phyloP scores from a whole-genome alignment of 192 early-diverging fungal genomes.

The Backusella tarrabulga region DNA sequence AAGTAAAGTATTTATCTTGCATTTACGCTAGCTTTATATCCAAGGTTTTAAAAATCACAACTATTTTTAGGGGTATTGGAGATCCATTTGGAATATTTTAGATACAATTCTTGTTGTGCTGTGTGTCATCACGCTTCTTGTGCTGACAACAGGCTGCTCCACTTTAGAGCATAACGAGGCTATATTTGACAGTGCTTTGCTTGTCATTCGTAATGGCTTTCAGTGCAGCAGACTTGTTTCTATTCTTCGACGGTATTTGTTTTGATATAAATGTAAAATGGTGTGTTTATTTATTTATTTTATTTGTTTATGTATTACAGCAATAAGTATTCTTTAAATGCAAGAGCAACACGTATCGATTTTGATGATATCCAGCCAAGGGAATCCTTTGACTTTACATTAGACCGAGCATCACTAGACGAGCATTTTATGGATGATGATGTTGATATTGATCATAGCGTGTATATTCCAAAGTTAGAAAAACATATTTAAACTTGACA shows the following conservation, averaged over 20 bases:
- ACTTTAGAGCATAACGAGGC: conserved; percentile 61
- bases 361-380: conserved; percentile 20
- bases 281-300: background rate
- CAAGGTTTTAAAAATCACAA: no score
- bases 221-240: conserved; percentile 64
- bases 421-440: conserved; percentile 11
- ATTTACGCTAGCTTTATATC: background rate
- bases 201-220: conserved; percentile 69
- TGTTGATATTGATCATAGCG: conserved; percentile 8
- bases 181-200: conserved; percentile 63
- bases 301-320: background rate
- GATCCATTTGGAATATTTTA: conserved; percentile 69
- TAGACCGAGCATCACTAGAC: background rate
- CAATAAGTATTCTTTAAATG: conserved; percentile 27
- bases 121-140: conserved; percentile 64
- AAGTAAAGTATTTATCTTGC: conserved; percentile 29
- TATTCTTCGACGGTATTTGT: conserved; percentile 61
- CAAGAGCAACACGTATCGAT: conserved; percentile 27
- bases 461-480: background rate
- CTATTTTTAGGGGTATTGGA: conserved; percentile 48
- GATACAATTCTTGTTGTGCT: conserved; percentile 68
- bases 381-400: conserved; percentile 19
- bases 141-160: conserved; percentile 67
- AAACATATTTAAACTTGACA: background rate
- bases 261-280: background rate